Evolutionary conservation across 78 protist genomes (phyloP).

Genomic region (Creolimax fragrantissima): DNA sequence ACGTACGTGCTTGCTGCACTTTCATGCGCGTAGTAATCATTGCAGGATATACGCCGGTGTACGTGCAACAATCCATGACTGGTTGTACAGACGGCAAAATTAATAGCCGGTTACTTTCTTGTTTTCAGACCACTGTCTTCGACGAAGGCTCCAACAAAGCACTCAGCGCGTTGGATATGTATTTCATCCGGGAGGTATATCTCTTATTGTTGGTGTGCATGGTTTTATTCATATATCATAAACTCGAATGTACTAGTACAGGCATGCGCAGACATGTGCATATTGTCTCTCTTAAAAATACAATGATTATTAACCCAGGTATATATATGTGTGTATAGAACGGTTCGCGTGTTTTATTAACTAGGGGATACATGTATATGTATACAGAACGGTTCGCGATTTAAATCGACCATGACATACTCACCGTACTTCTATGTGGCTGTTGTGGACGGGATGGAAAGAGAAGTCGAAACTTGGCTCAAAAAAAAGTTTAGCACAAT

Average conservation of each 20-base stretch:
- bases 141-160: neutral
- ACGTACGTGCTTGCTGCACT: neutral
- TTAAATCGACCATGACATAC: slow-evolving; percentile 44
- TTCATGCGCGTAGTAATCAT: slow-evolving; percentile 26
- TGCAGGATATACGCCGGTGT: slow-evolving; percentile 10
- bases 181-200: slow-evolving; percentile 19
- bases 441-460: slow-evolving; percentile 18
- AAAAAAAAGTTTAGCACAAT: slow-evolving; percentile 31
- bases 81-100: too few relatives aligned
- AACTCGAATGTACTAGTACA: neutral
- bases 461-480: slow-evolving; percentile 61
- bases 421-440: slow-evolving; percentile 67
- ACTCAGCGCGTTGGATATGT: slow-evolving; percentile 23
- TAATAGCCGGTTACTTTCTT: too few relatives aligned
- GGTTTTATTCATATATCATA: neutral
- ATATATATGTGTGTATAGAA: too few relatives aligned
- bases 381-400: slow-evolving; percentile 50
- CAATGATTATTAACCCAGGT: too few relatives aligned
- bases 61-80: too few relatives aligned
- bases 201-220: neutral
- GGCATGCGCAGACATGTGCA: neutral
- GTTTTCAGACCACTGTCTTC: neutral
- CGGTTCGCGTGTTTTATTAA: too few relatives aligned
- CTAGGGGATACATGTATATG: neutral
- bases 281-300: neutral